Percentiles rank a stretch among this genome's conserved stretches.
Conservation (phyloP, 768 basidiomycete genomes). For the Russula vinacea region DNA sequence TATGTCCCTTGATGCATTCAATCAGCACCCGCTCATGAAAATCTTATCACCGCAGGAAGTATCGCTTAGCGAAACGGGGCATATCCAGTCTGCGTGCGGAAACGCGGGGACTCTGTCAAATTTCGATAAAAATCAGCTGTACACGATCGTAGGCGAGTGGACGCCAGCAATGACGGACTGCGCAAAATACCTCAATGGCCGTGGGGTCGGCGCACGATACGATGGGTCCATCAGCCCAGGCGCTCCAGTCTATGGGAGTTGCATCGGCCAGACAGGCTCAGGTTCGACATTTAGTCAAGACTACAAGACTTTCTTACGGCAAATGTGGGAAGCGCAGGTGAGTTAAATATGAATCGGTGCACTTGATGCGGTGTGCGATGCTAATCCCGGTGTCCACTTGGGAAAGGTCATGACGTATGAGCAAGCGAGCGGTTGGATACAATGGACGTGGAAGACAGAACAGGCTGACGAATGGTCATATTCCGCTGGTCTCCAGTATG, state of each 20-base stretch:
- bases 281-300: slow-evolving; percentile 66
- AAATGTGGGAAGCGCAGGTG: slow-evolving; percentile 83
- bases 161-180: slow-evolving; percentile 75
- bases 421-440: slow-evolving; percentile 65
- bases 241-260: slow-evolving; percentile 67
- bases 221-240: slow-evolving; percentile 58
- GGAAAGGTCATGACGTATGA: slow-evolving; percentile 55
- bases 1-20: neutral
- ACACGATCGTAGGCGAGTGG: slow-evolving; percentile 91
- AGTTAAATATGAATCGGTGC: slow-evolving; percentile 3
- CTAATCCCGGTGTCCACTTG: neutral
- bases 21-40: neutral
- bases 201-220: slow-evolving; percentile 61
- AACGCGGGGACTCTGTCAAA: slow-evolving; percentile 44
- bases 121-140: slow-evolving; percentile 51
- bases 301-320: slow-evolving; percentile 79
- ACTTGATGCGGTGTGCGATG: neutral
- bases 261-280: slow-evolving; percentile 66
- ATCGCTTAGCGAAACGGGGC: slow-evolving; percentile 47
- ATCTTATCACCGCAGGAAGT: slow-evolving; percentile 40
- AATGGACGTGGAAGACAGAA: slow-evolving; percentile 87
- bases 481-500: slow-evolving; percentile 69
- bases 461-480: slow-evolving; percentile 88
- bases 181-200: slow-evolving; percentile 80
- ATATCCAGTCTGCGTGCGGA: slow-evolving; percentile 60